phyloP scores from a whole-genome alignment of 306 rosid species.

The Canavalia ensiformis region DNA sequence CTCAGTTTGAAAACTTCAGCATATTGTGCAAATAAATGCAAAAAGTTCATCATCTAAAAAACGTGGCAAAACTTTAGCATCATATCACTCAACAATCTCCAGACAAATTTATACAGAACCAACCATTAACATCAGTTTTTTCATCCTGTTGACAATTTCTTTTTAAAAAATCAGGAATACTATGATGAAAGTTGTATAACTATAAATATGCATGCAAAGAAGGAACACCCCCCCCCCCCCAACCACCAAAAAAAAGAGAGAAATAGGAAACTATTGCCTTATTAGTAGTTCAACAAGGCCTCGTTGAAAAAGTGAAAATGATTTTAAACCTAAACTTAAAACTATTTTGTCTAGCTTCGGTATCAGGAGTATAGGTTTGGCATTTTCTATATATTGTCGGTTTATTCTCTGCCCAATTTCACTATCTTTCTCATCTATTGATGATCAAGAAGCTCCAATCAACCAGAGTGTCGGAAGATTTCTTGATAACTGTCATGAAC shows the following conservation, averaged over 20 bases:
- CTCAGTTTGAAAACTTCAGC: constrained; percentile 32
- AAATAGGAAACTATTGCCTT: not conserved
- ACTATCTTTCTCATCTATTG: constrained; percentile 16
- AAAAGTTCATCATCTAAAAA: constrained; percentile 18
- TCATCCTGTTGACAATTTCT: not conserved
- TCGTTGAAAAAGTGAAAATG: not conserved
- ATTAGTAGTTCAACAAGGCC: constrained; percentile 4
- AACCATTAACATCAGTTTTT: not conserved
- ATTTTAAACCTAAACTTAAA: not conserved
- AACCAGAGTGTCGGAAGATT: constrained; percentile 29
- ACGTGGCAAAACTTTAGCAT: constrained; percentile 2
- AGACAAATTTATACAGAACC: constrained; percentile 5
- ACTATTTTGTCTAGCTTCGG: not conserved
- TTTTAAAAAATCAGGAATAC: not conserved
- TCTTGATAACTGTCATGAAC: constrained; percentile 25
- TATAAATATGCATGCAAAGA: not conserved
- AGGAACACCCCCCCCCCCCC: not conserved
- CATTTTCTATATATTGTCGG: not conserved
- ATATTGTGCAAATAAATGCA: not conserved
- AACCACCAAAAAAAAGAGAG: not conserved
- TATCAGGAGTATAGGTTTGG: not conserved
- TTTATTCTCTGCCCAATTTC: not conserved
- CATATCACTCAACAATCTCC: not conserved
- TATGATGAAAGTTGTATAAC: not conserved
- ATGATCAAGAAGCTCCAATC: constrained; percentile 36